Conservation (phyloP, 2,329 filamentous ascomycete species). For the Sclerotinia sclerotiorum region DNA sequence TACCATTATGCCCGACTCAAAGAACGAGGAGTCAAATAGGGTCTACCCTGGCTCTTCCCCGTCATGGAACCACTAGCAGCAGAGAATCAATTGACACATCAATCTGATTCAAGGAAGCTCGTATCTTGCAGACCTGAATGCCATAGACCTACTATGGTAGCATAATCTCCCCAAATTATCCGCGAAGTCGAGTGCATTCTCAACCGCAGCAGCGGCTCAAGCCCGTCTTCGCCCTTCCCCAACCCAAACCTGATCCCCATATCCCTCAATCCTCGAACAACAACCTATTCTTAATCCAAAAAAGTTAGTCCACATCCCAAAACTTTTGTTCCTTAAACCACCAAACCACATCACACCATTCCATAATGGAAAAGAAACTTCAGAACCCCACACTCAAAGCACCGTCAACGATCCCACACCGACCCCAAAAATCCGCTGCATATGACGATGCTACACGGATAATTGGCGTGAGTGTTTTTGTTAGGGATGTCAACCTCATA, state of each 20-base stretch:
- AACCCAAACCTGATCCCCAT: background rate
- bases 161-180: background rate
- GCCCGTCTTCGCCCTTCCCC: background rate
- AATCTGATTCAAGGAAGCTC: too few species aligned
- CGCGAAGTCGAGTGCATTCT: background rate
- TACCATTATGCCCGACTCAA: background rate
- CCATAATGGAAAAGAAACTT: conserved; percentile 19
- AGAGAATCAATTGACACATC: background rate
- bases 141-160: too few species aligned
- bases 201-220: background rate
- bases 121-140: background rate
- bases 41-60: fast-evolving
- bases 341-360: conserved; percentile 7
- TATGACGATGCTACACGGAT: conserved; percentile 37
- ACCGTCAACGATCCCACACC: conserved; percentile 33
- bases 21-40: background rate
- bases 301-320: background rate
- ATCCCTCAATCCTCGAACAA: too few species aligned
- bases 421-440: conserved; percentile 31
- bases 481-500: conserved; percentile 33
- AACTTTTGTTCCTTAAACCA: background rate
- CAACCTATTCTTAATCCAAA: background rate
- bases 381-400: conserved; percentile 39
- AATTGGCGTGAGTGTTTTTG: conserved; percentile 16
- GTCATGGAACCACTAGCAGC: background rate